These are phyloP conservation scores for Microsporum audouinii DNA, from an alignment of 2,329 filamentous ascomycete species.

Conservation along the genomic window DNA sequence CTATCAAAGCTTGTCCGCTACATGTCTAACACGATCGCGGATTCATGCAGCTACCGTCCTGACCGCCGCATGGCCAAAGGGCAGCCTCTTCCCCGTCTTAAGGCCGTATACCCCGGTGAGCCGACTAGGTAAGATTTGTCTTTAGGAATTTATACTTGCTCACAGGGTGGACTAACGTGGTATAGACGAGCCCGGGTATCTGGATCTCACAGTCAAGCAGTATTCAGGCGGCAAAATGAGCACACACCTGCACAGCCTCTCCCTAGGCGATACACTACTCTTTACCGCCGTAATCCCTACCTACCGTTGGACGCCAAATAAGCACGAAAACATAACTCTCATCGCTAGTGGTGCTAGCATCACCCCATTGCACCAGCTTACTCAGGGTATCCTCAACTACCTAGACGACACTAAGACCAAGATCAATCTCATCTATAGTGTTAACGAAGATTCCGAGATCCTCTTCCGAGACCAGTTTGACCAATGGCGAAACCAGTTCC, in stretches of 20 bases:
- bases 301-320: slow-evolving; percentile 43
- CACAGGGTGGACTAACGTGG: slow-evolving; percentile 7
- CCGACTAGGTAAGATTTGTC: slow-evolving; percentile 32
- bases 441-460: slow-evolving; percentile 53
- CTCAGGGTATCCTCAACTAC: slow-evolving; percentile 50
- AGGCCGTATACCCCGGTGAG: slow-evolving; percentile 58
- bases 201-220: slow-evolving; percentile 57
- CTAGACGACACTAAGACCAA: slow-evolving; percentile 47
- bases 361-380: slow-evolving; percentile 57
- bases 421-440: slow-evolving; percentile 55
- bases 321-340: slow-evolving; percentile 45
- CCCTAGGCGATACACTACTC: slow-evolving; percentile 49
- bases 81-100: slow-evolving; percentile 47
- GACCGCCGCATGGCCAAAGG: slow-evolving; percentile 48
- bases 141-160: background rate
- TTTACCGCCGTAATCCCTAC: slow-evolving; percentile 47
- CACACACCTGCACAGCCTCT: slow-evolving; percentile 53
- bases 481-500: slow-evolving; percentile 38
- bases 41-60: slow-evolving; percentile 31
- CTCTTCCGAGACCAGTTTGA: slow-evolving; percentile 47
- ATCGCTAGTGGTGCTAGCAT: slow-evolving; percentile 63
- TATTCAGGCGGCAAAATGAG: slow-evolving; percentile 57
- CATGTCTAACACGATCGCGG: background rate
- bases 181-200: slow-evolving; percentile 44
- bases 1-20: too few species aligned